phyloP scores from a whole-genome alignment of 164 flowering plant genomes.

The Vitis amurensis region DNA sequence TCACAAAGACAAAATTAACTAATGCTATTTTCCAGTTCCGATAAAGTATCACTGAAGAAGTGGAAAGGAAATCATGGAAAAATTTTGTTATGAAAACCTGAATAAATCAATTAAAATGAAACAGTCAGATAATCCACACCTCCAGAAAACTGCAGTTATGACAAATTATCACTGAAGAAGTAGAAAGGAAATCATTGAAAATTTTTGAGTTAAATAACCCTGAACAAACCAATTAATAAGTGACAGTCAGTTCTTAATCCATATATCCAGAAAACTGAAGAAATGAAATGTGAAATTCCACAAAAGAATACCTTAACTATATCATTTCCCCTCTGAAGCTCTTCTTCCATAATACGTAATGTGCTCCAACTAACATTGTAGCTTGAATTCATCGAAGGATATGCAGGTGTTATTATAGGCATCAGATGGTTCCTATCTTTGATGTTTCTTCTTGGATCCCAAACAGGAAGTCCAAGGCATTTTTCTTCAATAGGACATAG shows the following conservation, averaged over 20 bases:
- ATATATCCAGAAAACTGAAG: neutral
- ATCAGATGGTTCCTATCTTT: constrained; percentile 72
- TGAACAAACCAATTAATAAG: no score
- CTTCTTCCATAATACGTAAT: constrained; percentile 77
- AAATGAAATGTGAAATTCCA: neutral
- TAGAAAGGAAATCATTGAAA: no score
- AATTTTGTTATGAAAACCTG: no score
- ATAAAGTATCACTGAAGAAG: no score
- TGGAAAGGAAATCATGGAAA: no score
- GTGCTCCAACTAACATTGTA: constrained; percentile 93
- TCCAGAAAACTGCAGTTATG: no score
- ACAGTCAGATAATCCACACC: no score
- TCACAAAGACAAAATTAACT: no score
- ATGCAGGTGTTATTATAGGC: constrained; percentile 97
- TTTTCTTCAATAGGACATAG: constrained; percentile 73
- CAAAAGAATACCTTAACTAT: constrained; percentile 67
- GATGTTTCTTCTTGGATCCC: constrained; percentile 86
- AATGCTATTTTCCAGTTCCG: no score
- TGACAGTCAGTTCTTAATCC: neutral
- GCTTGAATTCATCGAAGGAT: constrained; percentile 96
- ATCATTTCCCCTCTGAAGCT: constrained; percentile 75
- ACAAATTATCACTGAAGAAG: no score
- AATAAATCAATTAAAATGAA: no score
- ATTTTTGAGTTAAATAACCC: no score
- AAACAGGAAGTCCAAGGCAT: constrained; percentile 68